A percentile compares a stretch with the other conserved stretches of the same genome.
phyloP scores from a whole-genome alignment of 805 yeast species.

The Huiozyma sinensis region DNA sequence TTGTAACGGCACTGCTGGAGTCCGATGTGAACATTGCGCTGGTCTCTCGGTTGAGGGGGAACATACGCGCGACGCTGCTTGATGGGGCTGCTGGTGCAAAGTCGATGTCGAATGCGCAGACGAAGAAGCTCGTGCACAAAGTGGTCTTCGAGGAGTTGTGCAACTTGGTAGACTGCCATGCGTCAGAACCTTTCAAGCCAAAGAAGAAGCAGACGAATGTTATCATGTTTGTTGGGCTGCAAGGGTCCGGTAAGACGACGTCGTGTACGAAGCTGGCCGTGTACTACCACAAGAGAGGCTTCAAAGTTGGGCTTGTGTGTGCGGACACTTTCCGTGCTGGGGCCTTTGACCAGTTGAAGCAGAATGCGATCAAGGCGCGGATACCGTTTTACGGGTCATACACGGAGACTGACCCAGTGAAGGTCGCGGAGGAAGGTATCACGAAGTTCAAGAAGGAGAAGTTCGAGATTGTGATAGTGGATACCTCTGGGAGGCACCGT shows the following conservation, averaged over 20 bases:
- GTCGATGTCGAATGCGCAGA: constrained; percentile 35
- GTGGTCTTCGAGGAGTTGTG: constrained; percentile 90
- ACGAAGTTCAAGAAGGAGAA: constrained; percentile 80
- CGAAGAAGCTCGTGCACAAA: constrained; percentile 75
- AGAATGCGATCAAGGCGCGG: constrained; percentile 89
- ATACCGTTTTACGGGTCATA: constrained; percentile 94
- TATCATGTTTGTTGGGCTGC: constrained; percentile 96
- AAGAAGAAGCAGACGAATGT: constrained; percentile 71
- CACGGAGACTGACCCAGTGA: constrained; percentile 91
- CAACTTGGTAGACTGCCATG: constrained; percentile 63
- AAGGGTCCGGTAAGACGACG: constrained; percentile 98
- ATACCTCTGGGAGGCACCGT: constrained; percentile 95
- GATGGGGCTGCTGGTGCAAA: constrained; percentile 37
- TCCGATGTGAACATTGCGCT: constrained; percentile 87
- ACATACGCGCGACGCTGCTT: constrained; percentile 50
- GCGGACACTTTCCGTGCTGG: constrained; percentile 99
- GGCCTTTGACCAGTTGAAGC: constrained; percentile 96
- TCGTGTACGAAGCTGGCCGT: constrained; percentile 95
- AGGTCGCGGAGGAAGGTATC: constrained; percentile 86
- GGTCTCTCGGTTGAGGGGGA: constrained; percentile 66
- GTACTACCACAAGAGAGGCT: constrained; percentile 85
- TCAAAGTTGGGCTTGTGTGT: constrained; percentile 92
- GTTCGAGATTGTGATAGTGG: constrained; percentile 89
- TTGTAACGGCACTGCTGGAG: constrained; percentile 82
- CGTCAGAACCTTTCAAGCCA: constrained; percentile 55